Base-by-base conservation (phyloP, 495 filamentous ascomycete species). In the Delitschia confertaspora region DNA sequence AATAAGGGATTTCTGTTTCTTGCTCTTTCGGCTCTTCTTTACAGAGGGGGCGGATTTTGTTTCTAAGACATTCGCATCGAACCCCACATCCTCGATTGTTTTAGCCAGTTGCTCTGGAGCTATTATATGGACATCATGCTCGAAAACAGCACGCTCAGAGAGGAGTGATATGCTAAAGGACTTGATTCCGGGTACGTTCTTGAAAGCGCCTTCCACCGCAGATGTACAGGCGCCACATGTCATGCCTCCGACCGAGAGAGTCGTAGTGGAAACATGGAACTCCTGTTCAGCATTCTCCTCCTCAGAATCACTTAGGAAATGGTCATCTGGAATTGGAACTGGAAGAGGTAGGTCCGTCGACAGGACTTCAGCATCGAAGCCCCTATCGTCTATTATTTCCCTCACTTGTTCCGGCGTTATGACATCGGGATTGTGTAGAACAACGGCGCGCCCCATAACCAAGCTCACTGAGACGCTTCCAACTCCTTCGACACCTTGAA, bases 181-280 rank as follows among this genome's bases (percentile, higher is more conserved):
- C 33, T 59, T 59, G 39, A 69, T 53, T 1, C 66, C 66, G 6
- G 64, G 31, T 0, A 67, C 63, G 42, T 72, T 65, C 44, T 72
- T 78, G 65, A 94, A 83, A 7, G 79, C 83, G 34, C 80, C 75
- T 62, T 95, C 86, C 14, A 98, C 76, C 0, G 88, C 85, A 36
- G 86, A 84, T 6, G 88, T 94, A 57, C 89, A 98, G 24, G 89
- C 87, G 31, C 88, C 88, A 58, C 89, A 95, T 5, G 91, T 96
- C 91, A 98, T 98, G 19, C 91, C 91, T 51, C 88, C 83, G n/a
- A 96, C 79, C 13, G 85, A 80, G 31, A 96, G 65, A 0, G 85
- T 98, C 7, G 88, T 95, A 3, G 73, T 78, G 6, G 78, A 79
- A 13, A 76, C 45, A 11, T 38, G 40, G 23, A 23, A 25, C 16